phyloP scores from a whole-genome alignment of 768 basidiomycete genomes.

The Tricholoma matsutake region DNA sequence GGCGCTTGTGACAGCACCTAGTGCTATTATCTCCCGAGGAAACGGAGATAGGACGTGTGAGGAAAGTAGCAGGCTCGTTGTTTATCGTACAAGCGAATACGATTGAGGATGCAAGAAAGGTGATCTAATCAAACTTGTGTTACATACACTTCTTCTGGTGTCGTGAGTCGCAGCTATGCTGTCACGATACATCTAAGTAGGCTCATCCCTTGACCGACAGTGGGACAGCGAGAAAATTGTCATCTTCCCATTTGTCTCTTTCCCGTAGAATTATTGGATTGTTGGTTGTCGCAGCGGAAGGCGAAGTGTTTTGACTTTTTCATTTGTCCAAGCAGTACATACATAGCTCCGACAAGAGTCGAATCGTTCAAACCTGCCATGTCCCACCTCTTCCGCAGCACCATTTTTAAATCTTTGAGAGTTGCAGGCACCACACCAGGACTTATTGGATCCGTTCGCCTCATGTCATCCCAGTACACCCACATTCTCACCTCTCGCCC shows the following conservation, averaged over 20 bases:
- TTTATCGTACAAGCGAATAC: constrained; percentile 50
- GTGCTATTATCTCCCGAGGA: constrained; percentile 39
- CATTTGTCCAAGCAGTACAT: not conserved
- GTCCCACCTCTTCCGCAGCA: constrained; percentile 21
- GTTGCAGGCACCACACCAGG: constrained; percentile 6
- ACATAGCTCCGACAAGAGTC: not conserved
- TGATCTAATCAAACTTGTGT: constrained; percentile 36
- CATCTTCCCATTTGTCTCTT: constrained; percentile 43
- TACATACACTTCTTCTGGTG: constrained; percentile 36
- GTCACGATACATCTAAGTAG: not conserved
- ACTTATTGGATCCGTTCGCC: constrained; percentile 26
- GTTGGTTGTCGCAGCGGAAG: not conserved
- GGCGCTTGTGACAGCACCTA: too few species aligned
- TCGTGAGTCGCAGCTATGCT: constrained; percentile 27
- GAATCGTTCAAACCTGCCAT: constrained; percentile 8
- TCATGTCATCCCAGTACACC: constrained; percentile 59
- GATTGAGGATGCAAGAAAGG: constrained; percentile 36
- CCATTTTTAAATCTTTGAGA: constrained; percentile 16
- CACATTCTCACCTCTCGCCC: constrained; percentile 70
- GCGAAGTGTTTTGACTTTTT: not conserved
- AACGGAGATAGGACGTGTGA: constrained; percentile 29
- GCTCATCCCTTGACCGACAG: constrained; percentile 27
- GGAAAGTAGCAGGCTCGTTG: constrained; percentile 48
- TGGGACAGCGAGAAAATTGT: constrained; percentile 59
- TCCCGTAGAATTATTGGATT: constrained; percentile 12